Percentiles rank a stretch among this genome's conserved stretches.
Conservation (phyloP, 2,329 filamentous ascomycete genomes). For the Phialemonium atrogriseum region DNA sequence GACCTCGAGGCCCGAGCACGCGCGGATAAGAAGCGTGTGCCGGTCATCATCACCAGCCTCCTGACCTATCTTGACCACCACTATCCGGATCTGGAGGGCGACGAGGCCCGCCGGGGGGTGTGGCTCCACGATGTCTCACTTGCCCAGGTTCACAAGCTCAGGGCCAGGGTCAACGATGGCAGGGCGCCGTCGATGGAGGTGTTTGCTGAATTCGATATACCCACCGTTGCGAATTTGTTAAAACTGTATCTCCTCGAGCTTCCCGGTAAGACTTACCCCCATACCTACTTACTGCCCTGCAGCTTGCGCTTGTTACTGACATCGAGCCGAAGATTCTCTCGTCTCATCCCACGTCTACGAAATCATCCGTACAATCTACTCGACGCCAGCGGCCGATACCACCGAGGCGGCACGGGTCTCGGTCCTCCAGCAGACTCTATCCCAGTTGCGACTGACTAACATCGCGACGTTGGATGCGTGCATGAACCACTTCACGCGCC, state of each 20-base stretch:
- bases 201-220: conserved; percentile 83
- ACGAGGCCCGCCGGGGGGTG: conserved; percentile 83
- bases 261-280: conserved; percentile 62
- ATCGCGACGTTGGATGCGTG: conserved; percentile 98
- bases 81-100: conserved; percentile 94
- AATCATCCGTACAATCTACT: conserved; percentile 96
- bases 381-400: conserved; percentile 66
- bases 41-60: conserved; percentile 83
- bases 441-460: conserved; percentile 89
- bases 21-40: conserved; percentile 91
- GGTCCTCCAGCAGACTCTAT: conserved; percentile 90
- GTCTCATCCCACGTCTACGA: conserved; percentile 98
- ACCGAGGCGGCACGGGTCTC: conserved; percentile 74
- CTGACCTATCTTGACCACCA: conserved; percentile 93
- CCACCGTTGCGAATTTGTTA: conserved; percentile 83
- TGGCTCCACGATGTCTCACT: conserved; percentile 93
- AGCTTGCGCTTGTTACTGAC: too few species aligned
- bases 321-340: conserved; percentile 80
- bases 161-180: conserved; percentile 77
- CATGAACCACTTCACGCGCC: conserved; percentile 94
- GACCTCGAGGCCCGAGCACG: conserved; percentile 92
- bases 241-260: conserved; percentile 94
- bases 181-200: conserved; percentile 68
- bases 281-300: too few species aligned
- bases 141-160: conserved; percentile 73